Conservation (phyloP, 352 stramenopile genomes). For the Pythium brassicae region DNA sequence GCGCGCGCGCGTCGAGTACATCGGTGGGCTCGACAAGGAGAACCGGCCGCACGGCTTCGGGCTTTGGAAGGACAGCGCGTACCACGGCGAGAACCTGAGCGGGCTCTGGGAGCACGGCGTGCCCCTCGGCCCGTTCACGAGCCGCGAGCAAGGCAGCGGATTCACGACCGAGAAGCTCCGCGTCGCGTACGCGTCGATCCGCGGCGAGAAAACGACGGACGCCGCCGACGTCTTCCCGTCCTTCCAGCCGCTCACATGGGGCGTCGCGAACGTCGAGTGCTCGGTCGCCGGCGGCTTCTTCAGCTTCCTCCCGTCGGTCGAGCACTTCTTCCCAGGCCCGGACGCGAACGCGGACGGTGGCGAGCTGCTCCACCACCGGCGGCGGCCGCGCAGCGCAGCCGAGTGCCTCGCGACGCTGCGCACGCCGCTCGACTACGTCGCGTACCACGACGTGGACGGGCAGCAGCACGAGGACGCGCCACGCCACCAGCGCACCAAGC, state of each 20-base stretch:
- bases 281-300: slow-evolving; percentile 22
- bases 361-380: slow-evolving; percentile 2
- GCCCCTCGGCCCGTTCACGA: slow-evolving; percentile 49
- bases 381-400: slow-evolving; percentile 13
- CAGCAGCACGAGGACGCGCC: background rate
- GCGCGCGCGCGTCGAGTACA: slow-evolving; percentile 31
- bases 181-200: slow-evolving; percentile 33
- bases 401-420: slow-evolving; percentile 15
- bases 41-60: slow-evolving; percentile 43
- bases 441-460: slow-evolving; percentile 18
- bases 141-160: slow-evolving; percentile 38
- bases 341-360: background rate
- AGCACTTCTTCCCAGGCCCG: slow-evolving; percentile 14
- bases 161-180: slow-evolving; percentile 37
- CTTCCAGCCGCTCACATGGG: slow-evolving; percentile 24
- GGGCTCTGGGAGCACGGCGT: slow-evolving; percentile 41
- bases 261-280: slow-evolving; percentile 41
- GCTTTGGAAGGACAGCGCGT: slow-evolving; percentile 43
- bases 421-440: slow-evolving; percentile 22
- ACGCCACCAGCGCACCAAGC: slow-evolving; percentile 8
- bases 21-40: slow-evolving; percentile 31
- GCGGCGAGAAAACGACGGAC: slow-evolving; percentile 14
- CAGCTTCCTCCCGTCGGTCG: slow-evolving; percentile 19
- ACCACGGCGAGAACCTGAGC: slow-evolving; percentile 47
- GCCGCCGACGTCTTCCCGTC: slow-evolving; percentile 9